Base-by-base conservation (phyloP, 2,329 filamentous ascomycete genomes). In the Cladophialophora immunda region DNA sequence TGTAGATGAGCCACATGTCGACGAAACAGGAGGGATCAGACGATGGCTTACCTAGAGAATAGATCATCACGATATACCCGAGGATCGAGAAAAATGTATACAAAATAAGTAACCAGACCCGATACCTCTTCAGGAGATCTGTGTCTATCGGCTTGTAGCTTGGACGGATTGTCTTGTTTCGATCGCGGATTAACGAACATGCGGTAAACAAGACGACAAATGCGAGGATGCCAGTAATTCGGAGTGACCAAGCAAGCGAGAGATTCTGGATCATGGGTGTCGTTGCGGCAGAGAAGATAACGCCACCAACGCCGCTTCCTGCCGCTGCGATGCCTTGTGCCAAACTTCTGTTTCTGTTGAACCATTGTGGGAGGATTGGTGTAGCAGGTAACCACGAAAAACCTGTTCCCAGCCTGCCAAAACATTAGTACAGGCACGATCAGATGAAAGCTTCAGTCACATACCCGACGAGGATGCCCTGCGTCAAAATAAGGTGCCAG, bases 71-170 rank as follows among this genome's bases (percentile, higher is more conserved):
- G 62, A 84, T 80, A 64, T 85, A 85, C 1, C 83, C 83, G 1
- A 85, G 71, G 73, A 85, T 79, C 61, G 76, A 81, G 25, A 79
- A 73, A 62, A 84, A 83, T 7, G 75, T 78, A 79, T 81, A 84
- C 0, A 68, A 57, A 4, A 75, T 70, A 29, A 76, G 59, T 13
- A 76, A 58, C 47, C 69, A 66, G 3, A 76, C 73, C 22, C 73
- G 67, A 19, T 62, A 66, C 25, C 67, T 63, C 30, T 64, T 60
- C 22, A 76, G 60, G 30, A 76, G 66, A 34, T 54, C 57, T 6
- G 47, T 47, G 45, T 76, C 74, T 36, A 76, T 69, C n/a, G 65
- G 47, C 25, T 64, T 71, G 56, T 74, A 70, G 8, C 59, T 54
- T 2, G 74, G 74, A 27, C 65, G 63, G 47, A 74, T 70, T 15